Conservation (phyloP, 768 basidiomycete genomes). For the Daedaleopsis sinensis region DNA sequence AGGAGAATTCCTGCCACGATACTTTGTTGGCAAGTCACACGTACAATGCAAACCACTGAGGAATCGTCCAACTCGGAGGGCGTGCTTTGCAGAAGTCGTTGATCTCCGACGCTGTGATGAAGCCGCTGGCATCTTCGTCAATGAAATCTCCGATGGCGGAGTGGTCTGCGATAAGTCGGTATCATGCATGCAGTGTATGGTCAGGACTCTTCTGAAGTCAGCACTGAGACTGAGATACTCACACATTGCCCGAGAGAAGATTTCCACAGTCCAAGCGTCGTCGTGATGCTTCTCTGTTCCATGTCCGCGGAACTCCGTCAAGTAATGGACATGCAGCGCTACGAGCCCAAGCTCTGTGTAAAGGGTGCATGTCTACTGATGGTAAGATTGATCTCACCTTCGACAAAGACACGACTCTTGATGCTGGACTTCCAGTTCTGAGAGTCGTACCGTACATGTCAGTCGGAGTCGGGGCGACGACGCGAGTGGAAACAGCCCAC, state of each 20-base stretch:
- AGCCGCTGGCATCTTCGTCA: constrained; percentile 15
- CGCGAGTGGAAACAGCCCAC: too few species aligned
- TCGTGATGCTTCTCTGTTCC: constrained; percentile 1
- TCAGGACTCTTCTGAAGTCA: not conserved
- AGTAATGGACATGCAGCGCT: too few species aligned
- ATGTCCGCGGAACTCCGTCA: constrained; percentile 2
- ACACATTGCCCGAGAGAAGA: constrained; percentile 16
- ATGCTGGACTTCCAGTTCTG: constrained; percentile 11
- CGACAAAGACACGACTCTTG: constrained; percentile 9
- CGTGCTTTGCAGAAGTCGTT: constrained; percentile 12
- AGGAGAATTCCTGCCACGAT: too few species aligned
- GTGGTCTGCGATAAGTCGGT: constrained; percentile 3
- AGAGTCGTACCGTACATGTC: not conserved
- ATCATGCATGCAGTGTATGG: not conserved
- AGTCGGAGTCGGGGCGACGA: too few species aligned
- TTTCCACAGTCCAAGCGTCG: constrained; percentile 13
- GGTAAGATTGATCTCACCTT: not conserved
- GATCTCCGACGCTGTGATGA: constrained; percentile 12
- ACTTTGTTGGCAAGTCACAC: too few species aligned
- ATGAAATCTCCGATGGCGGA: constrained; percentile 16
- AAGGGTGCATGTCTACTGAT: too few species aligned
- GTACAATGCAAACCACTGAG: constrained; percentile 18
- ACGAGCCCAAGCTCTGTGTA: not conserved
- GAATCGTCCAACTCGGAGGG: constrained; percentile 2
- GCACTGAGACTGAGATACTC: too few species aligned